phyloP scores from a whole-genome alignment of 225 moss, liverwort and hornwort species.

The Rhytidiadelphus loreus region DNA sequence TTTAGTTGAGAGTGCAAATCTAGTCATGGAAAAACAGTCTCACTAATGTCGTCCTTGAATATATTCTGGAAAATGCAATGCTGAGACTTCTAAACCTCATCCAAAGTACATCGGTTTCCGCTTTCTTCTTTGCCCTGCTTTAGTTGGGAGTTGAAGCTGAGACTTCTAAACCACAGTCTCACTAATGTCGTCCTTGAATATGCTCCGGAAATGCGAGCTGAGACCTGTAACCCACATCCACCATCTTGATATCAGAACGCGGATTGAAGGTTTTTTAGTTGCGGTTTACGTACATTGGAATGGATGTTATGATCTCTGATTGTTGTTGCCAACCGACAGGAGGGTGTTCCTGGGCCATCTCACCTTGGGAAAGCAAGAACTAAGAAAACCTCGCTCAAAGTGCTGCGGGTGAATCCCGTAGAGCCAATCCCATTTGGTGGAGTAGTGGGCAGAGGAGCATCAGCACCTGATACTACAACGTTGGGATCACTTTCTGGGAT shows the following conservation, averaged over 20 bases:
- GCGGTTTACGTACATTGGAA: neutral
- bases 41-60: neutral
- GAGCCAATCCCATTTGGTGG: slow-evolving; percentile 1
- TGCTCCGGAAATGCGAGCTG: neutral
- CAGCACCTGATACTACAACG: neutral
- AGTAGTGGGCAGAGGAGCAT: slow-evolving; percentile 8
- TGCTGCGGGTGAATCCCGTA: neutral
- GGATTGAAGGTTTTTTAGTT: neutral
- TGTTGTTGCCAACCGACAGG: slow-evolving; percentile 1
- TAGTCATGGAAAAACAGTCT: neutral
- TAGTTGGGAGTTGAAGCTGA: neutral
- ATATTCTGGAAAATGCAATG: neutral
- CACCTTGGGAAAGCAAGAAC: slow-evolving; percentile 36
- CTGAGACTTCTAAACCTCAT: neutral
- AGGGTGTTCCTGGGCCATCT: slow-evolving; percentile 9
- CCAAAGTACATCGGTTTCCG: neutral
- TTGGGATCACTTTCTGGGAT: slow-evolving; percentile 7
- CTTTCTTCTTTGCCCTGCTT: neutral
- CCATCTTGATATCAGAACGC: neutral
- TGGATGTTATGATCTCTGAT: neutral
- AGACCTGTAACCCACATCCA: neutral
- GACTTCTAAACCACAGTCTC: neutral
- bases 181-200: neutral
- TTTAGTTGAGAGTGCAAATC: neutral
- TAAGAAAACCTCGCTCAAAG: slow-evolving; percentile 24